A percentile compares a stretch with the other conserved stretches of the same genome.
These are phyloP conservation scores for Nicotiana rustica DNA, from an alignment of 305 asterid genomes.

Conservation along the genomic window DNA sequence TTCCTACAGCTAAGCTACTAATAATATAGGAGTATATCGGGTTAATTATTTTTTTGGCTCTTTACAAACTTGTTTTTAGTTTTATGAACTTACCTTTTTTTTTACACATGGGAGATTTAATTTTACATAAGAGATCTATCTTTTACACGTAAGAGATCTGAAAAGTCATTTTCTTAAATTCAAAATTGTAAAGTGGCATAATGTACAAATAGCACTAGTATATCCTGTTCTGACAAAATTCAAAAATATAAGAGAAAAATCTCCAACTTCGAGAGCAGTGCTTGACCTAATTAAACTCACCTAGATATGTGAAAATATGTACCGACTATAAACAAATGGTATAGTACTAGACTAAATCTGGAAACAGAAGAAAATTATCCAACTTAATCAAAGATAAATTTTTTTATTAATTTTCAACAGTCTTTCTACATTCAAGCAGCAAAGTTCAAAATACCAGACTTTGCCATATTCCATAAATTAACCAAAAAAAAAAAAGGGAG, in stretches of 20 bases:
- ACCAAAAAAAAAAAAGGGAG: neutral
- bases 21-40: neutral
- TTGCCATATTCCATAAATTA: conserved; percentile 18
- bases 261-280: neutral
- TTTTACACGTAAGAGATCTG: too few species aligned
- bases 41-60: too few species aligned
- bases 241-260: neutral
- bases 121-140: too few species aligned
- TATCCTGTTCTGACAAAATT: neutral
- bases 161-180: too few species aligned
- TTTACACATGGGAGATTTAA: too few species aligned
- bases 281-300: neutral
- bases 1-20: neutral
- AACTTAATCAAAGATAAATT: neutral
- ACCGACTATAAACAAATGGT: too few species aligned
- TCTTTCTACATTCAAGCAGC: conserved; percentile 23
- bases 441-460: conserved; percentile 13
- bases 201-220: too few species aligned
- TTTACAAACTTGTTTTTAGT: too few species aligned
- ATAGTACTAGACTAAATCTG: neutral
- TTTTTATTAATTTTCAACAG: conserved; percentile 1
- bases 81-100: too few species aligned
- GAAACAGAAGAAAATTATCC: neutral
- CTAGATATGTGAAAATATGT: neutral
- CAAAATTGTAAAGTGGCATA: too few species aligned